These are phyloP conservation scores for Beauveria scarabaeidicola DNA, from an alignment of 2,329 filamentous ascomycete genomes.

Conservation along the genomic window DNA sequence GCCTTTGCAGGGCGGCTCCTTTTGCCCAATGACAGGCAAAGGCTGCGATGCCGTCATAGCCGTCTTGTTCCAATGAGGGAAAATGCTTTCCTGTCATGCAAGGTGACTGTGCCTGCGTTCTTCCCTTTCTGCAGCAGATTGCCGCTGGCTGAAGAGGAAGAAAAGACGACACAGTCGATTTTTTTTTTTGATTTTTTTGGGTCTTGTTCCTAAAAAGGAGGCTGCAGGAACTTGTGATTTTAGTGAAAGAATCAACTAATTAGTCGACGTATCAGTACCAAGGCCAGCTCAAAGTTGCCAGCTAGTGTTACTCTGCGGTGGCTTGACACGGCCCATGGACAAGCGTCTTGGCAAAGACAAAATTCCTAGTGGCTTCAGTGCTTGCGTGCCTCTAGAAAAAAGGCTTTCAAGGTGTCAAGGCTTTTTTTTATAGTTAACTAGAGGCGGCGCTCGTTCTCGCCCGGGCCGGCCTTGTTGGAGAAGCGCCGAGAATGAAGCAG, in stretches of 20 bases:
- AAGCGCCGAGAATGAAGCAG: not conserved
- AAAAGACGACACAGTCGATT: not conserved
- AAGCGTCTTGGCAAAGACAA: not conserved
- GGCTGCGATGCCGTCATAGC: slow-evolving; percentile 6
- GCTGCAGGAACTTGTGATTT: not conserved
- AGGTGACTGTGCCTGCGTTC: not conserved
- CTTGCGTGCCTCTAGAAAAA: too few relatives aligned
- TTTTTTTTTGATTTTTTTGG: not conserved
- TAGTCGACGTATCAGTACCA: too few relatives aligned
- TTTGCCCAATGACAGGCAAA: not conserved
- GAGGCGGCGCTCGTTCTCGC: too few relatives aligned
- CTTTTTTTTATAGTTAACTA: too few relatives aligned
- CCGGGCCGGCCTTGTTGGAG: not conserved
- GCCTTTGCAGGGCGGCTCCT: not conserved
- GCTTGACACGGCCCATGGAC: too few relatives aligned
- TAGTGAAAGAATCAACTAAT: not conserved
- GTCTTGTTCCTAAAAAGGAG: not conserved
- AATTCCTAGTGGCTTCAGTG: too few relatives aligned
- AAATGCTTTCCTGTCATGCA: not conserved
- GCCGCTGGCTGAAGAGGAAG: not conserved
- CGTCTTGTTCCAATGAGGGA: not conserved
- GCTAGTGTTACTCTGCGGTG: too few relatives aligned
- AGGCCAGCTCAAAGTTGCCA: too few relatives aligned
- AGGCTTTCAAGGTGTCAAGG: not conserved
- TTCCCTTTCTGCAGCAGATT: not conserved